Conservation (phyloP, 345 rosid genomes). For the Ceriops zippeliana region DNA sequence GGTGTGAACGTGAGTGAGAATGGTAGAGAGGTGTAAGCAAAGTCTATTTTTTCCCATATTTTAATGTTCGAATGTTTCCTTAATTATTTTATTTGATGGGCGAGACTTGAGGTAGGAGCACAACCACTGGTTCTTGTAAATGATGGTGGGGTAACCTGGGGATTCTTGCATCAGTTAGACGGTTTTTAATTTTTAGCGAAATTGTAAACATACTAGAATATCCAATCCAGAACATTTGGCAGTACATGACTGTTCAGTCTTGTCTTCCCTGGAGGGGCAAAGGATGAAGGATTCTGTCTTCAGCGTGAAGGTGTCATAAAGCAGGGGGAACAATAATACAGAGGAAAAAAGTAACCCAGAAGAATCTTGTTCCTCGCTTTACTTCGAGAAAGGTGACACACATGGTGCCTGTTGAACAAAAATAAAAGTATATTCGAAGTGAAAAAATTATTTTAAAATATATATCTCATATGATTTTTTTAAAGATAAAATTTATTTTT, state of each 20-base stretch:
- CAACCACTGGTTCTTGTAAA: background rate
- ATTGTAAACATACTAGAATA: background rate
- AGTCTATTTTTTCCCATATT: background rate
- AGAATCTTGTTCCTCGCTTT: slow-evolving; percentile 32
- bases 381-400: slow-evolving; percentile 15
- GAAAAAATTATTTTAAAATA: too few relatives aligned
- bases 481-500: too few relatives aligned
- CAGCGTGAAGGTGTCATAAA: slow-evolving; percentile 18
- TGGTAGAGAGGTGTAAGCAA: background rate
- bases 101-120: background rate
- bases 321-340: slow-evolving; percentile 8
- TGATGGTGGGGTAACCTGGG: background rate
- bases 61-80: background rate
- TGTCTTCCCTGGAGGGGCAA: too few relatives aligned
- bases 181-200: background rate
- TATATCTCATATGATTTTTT: too few relatives aligned
- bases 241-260: background rate
- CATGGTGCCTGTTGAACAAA: background rate
- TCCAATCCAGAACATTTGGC: background rate
- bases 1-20: background rate
- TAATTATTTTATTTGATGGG: background rate
- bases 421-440: too few relatives aligned
- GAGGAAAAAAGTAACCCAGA: background rate
- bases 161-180: background rate
- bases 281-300: slow-evolving; percentile 1